Base-by-base conservation (phyloP, 805 yeast species). In the Pichia rugopelliculosa region DNA sequence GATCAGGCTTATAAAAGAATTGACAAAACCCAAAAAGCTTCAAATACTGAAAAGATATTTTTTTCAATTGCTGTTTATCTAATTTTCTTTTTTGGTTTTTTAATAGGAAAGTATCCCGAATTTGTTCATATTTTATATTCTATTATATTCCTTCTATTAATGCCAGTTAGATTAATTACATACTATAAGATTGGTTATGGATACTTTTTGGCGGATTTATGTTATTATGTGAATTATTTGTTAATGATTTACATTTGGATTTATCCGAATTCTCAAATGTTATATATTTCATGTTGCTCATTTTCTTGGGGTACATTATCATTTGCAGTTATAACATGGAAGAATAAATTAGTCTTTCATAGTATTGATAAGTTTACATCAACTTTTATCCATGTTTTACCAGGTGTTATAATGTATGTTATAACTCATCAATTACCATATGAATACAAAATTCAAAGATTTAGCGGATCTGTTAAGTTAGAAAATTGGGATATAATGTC, bases 301-400 rank as follows among this genome's bases (percentile, higher is more conserved):
- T 79, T 91, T 51, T 76, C 93, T 1, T 81, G 84, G 68, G 99
- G 98, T 1, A 87, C 97, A 0, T 67, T 91, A 47, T 77, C 96
- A 6, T 90, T 87, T 76, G 97, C 97, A 0, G 96, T 91, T 21
- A 81, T 91, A 39, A 87, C 96, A 0, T 91, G 98, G 99, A 74
- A 96, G 56, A 91, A 91, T 63, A 89, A 96, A 7, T 71, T 91
- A 47, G 98, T 91, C 9, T 71, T 91, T 42, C 99, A 91, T 61
- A 82, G 91, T 12, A 76, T 91, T 51, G 99, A 91, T 55, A 91
- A 91, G 64, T 87, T 90, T 15, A 93, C 98, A 2, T 81, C 91
- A 20, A 82, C 95, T 3, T 85, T 88, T 58, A 91, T 91, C 53
- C 99, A 91, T 61, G 73, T 93, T 13, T 75, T 87, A 68, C 99